A percentile compares a stretch with the other conserved stretches of the same genome.
Evolutionary conservation across 306 rosid genomes (phyloP).

Genomic region (Quercus agrifolia): DNA sequence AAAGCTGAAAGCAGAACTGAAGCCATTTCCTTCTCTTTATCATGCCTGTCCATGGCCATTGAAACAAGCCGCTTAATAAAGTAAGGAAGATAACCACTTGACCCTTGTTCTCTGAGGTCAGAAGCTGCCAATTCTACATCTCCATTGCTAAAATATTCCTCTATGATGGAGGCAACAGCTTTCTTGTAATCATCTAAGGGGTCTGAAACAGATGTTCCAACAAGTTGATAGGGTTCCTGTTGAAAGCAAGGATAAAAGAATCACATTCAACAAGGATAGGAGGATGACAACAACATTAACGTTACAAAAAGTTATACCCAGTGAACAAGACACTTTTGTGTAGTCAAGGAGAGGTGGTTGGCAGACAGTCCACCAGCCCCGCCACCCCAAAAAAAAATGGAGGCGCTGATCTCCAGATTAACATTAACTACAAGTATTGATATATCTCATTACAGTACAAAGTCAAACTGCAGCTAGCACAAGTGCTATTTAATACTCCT

Average conservation of each 20-base stretch:
- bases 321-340: no score
- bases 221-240: conserved; percentile 95
- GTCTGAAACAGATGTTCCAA: conserved; percentile 70
- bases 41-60: conserved; percentile 96
- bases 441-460: not conserved
- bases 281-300: not conserved
- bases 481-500: not conserved
- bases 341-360: no score
- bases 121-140: conserved; percentile 85
- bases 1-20: conserved; percentile 90
- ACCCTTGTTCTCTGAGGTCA: conserved; percentile 87
- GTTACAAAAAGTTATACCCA: not conserved
- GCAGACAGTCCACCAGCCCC: no score
- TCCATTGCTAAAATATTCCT: conserved; percentile 86
- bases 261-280: no score
- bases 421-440: not conserved
- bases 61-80: conserved; percentile 90
- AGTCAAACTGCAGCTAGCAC: not conserved
- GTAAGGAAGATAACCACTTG: conserved; percentile 86
- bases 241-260: conserved; percentile 10
- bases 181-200: conserved; percentile 95
- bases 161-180: conserved; percentile 73
- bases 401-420: no score
- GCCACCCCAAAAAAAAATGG: no score
- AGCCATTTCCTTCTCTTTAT: conserved; percentile 99